phyloP scores from a whole-genome alignment of 768 basidiomycete species.

The Boletus pseudopeckii region DNA sequence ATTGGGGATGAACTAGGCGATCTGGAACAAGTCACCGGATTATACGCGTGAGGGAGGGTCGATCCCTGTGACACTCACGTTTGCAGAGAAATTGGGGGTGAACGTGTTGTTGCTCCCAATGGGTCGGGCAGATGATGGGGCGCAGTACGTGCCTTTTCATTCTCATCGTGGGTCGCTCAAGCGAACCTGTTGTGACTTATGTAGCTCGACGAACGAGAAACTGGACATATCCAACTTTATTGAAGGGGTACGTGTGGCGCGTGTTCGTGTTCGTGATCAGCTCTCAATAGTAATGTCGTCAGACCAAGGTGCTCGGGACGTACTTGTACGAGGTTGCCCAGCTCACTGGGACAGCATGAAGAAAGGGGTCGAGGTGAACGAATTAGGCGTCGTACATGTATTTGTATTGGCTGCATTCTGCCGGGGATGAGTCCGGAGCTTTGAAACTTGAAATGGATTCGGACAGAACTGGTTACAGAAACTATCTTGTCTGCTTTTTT shows the following conservation, averaged over 20 bases:
- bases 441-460: neutral
- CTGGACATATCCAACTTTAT: slow-evolving; percentile 88
- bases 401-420: neutral
- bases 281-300: neutral
- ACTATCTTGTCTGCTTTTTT: too few species aligned
- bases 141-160: slow-evolving; percentile 57
- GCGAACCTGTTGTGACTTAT: neutral
- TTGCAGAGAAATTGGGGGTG: slow-evolving; percentile 82
- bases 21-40: slow-evolving; percentile 77
- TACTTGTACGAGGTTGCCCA: slow-evolving; percentile 32
- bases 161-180: neutral
- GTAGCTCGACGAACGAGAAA: slow-evolving; percentile 91
- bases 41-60: slow-evolving; percentile 91
- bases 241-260: slow-evolving; percentile 55
- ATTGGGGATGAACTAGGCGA: slow-evolving; percentile 14
- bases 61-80: slow-evolving; percentile 90
- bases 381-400: neutral
- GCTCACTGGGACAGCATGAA: slow-evolving; percentile 16
- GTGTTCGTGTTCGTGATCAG: neutral
- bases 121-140: slow-evolving; percentile 93
- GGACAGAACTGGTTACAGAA: too few species aligned
- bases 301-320: slow-evolving; percentile 34
- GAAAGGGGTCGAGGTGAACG: neutral
- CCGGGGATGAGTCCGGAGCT: neutral
- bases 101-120: slow-evolving; percentile 90